Conservation (phyloP, 2,329 filamentous ascomycete genomes). For the Sarocladiaceae sp. region DNA sequence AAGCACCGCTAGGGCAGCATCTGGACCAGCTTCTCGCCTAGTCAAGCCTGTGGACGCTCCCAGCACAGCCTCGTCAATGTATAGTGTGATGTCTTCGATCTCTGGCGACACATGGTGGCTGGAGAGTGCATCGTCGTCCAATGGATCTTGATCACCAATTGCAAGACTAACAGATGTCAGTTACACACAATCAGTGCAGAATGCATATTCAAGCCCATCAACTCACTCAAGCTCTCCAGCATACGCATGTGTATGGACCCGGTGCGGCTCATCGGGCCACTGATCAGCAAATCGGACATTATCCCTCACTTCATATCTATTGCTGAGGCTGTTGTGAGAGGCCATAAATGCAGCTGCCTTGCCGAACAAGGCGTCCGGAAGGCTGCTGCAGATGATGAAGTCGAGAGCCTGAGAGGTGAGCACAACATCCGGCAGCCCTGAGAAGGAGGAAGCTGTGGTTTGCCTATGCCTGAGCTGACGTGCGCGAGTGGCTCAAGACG, state of each 20-base stretch:
- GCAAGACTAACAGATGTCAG: background rate
- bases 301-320: background rate
- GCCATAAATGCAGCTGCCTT: background rate
- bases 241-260: background rate
- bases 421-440: too few species aligned
- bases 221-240: background rate
- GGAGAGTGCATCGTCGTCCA: background rate
- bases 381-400: background rate
- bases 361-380: background rate
- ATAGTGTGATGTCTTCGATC: background rate
- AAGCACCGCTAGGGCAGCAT: background rate
- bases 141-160: background rate
- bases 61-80: background rate
- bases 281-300: background rate
- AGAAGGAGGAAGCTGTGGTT: background rate
- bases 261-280: background rate
- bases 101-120: background rate
- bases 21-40: background rate
- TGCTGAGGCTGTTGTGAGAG: background rate
- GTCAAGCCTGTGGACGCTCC: background rate
- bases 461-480: background rate
- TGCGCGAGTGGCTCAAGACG: too few species aligned
- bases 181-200: background rate
- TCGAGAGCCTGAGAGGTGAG: too few species aligned
- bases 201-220: background rate